Evolutionary conservation across 2,329 filamentous ascomycete species (phyloP), one percentile per base, ranked within the genome.

Genomic region (Fusarium euwallaceae): DNA sequence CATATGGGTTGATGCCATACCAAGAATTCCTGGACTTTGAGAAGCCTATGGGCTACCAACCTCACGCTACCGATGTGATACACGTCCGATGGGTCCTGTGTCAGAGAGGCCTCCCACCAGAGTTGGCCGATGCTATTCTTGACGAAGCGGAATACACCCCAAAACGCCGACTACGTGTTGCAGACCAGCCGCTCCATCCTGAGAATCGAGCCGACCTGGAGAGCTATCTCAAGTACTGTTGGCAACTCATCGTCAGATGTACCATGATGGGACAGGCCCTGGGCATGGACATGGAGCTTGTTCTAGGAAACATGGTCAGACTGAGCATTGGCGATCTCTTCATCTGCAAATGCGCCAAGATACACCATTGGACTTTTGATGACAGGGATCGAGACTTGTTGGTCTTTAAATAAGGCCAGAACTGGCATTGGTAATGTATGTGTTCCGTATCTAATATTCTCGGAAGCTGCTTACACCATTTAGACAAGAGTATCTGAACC

Each of bases 1-100:
- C 70, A 17, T 72, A 53, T 3, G 70, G 66, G 1, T 45, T 73
- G 6, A 70, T 73, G 6, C 56, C 70, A 2, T 72, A 66, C 9
- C 16, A 61, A 2, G 56, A 63, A 2, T 39, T 72, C 6, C 29
- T 73, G 12, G 32, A 53, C 4, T 72, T 73, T 10, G 70, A 72
- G 32, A 64, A 58, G 4, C 53, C 27, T 1, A 6, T 27, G 0
- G 36, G 7, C 4, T 69, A 53, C 17, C 64, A 53, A 10, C 64
- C 64, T 4, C 34, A 43, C 12, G 2, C 22, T 11, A 41, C 22
- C 4, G 66, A 73, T 7, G n/a, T 63, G 5, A 8, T 6, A 3
- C 8, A 61, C 2, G 36, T 59, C 9, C 27, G 17, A 17, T 16
- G 8, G 41, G 41, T 69, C 1, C 4, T 72, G 0, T 27, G 39